Base-by-base conservation (phyloP, 805 yeast species). In the Lachancea quebecensis region DNA sequence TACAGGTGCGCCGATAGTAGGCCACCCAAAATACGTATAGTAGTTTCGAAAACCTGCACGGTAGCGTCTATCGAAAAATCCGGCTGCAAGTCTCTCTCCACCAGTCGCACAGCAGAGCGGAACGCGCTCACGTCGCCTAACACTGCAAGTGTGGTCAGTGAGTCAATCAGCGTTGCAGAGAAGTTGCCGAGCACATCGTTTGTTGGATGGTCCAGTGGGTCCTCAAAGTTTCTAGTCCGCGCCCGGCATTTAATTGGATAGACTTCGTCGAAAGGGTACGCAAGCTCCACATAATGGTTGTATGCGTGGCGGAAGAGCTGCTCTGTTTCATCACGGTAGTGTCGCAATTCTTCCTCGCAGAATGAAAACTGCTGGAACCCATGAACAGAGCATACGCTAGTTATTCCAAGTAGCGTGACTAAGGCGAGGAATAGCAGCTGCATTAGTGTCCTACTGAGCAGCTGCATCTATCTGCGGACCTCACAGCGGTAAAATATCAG, bases 151-250 rank as follows among this genome's bases (percentile, higher is more conserved):
- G 91, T 81, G 49, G 93, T 95, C 35, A 91, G 60, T 11, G 85
- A 74, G 61, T 90, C 98, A 25, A 90, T 67, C 39, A 89, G 64
- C 0, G 96, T 87, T 53, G 82, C 73, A 0, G 95, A 78, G 45
- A 79, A 81, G 55, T 88, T 88, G 0, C 97, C 97, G 67, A 88
- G 62, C 0, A 84, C 93, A 59, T 90, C 98, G 58, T 87, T 88
- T 38, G 83, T 68, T 17, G 75, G 77, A 2, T 76, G 69, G 55
- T 88, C 81, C 6, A 63, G 56, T 1, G 72, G 57, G 53, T 83
- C 71, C 0, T 63, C 64, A 47, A 67, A 71, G 56, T 86, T 88
- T 10, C 88, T 78, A 2, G 81, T 83, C 41, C 78, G 75, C 0
- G 88, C 83, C 16, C 58, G 62, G 60, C 98, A 90, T 0, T 82